phyloP scores from a whole-genome alignment of 805 yeast genomes.

The Yarrowia porcina region DNA sequence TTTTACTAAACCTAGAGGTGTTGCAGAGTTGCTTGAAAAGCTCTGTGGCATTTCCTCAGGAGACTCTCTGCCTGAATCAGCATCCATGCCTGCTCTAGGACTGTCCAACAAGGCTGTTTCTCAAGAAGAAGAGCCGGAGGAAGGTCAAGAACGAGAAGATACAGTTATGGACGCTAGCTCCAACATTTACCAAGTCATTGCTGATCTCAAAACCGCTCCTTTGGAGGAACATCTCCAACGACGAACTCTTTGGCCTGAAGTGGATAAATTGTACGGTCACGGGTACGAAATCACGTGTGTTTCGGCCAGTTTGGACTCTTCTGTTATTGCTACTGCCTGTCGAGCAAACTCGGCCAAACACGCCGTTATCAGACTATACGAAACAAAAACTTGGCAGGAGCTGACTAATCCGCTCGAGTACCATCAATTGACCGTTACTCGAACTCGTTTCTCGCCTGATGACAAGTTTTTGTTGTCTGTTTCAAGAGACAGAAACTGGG shows the following conservation, averaged over 20 bases:
- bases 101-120: slow-evolving; percentile 70
- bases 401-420: slow-evolving; percentile 55
- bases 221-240: slow-evolving; percentile 88
- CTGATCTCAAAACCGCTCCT: slow-evolving; percentile 59
- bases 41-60: slow-evolving; percentile 48
- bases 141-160: slow-evolving; percentile 31
- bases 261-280: slow-evolving; percentile 93
- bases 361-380: slow-evolving; percentile 79
- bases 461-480: slow-evolving; percentile 66
- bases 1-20: slow-evolving; percentile 81
- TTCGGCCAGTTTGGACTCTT: slow-evolving; percentile 62
- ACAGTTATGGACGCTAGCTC: slow-evolving; percentile 31
- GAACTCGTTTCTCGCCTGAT: slow-evolving; percentile 70
- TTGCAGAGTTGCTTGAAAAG: slow-evolving; percentile 56
- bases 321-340: slow-evolving; percentile 83
- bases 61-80: slow-evolving; percentile 65
- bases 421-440: slow-evolving; percentile 82
- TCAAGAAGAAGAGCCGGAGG: slow-evolving; percentile 42
- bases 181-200: slow-evolving; percentile 25
- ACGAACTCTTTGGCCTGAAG: slow-evolving; percentile 90
- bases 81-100: slow-evolving; percentile 89
- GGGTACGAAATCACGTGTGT: slow-evolving; percentile 89
- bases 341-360: slow-evolving; percentile 79
- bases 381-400: slow-evolving; percentile 58
- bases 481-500: slow-evolving; percentile 84